Evolutionary conservation across 331 rosid species (phyloP), one percentile per base, ranked within the genome.

Genomic region (Erythrophleum ivorense): DNA sequence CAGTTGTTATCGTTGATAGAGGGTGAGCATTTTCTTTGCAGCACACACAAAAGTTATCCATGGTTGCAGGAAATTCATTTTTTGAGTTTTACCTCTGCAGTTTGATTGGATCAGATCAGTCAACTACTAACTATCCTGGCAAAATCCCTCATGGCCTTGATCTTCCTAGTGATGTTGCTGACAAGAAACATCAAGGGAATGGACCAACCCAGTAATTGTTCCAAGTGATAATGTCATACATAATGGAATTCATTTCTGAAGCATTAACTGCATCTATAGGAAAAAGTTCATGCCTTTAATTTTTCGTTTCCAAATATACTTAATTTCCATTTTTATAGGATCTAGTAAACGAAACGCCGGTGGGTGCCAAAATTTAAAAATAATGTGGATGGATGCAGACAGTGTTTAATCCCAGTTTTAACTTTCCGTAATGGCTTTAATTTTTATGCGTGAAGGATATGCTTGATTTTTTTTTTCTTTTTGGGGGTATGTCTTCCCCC

Each of bases 71-170:
- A 65, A 12, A 13, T 70, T 81, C 11, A 75, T 71, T 77, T 46
- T 67, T 69, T 53, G 43, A 29, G 29, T 72, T 38, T 67, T 43
- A n/a, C 76, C 19, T 67, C 10, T 80, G 87, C 93, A 95, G 98
- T 82, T 62, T 85, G 93, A 68, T 76, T 19, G 93, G 98, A 8
- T 88, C 94, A 29, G 90, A 85, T 84, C 75, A 78, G 81, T 85
- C 98, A 12, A 74, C 81, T 2, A 95, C 96, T 7, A 88, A 95
- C 80, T 91, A 80, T 87, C 91, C 96, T 19, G 98, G 94, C 65
- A 91, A 88, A 82, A 84, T 88, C 69, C 97, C 97, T 7, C 3
- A 2, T 3, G 97, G 97, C 29, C 90, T 78, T 71, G 97, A 93
- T 77, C 94, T 89, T 86, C 95, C 97, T 0, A 92, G 93, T 73